These are phyloP conservation scores for Colletotrichum paranaense DNA, from an alignment of 2,329 filamentous ascomycete genomes.

Conservation along the genomic window DNA sequence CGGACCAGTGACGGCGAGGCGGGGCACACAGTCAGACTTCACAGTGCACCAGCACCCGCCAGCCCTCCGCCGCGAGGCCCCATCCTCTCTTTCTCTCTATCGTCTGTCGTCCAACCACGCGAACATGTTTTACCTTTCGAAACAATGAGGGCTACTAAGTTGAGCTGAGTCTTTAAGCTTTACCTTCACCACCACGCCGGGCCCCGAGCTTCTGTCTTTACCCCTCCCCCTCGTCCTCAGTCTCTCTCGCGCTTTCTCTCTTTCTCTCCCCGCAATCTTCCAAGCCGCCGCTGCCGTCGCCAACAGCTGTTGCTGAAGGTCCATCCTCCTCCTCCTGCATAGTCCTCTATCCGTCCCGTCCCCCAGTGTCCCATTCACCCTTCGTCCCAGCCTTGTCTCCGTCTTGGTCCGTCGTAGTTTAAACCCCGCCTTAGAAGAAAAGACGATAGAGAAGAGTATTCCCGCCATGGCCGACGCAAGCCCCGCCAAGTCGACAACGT, in stretches of 20 bases:
- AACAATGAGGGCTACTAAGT: constrained; percentile 24
- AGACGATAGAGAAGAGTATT: not conserved
- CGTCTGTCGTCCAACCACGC: constrained; percentile 20
- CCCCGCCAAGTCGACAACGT: constrained; percentile 43
- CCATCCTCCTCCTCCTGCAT: not conserved
- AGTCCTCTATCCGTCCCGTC: not conserved
- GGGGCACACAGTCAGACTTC: constrained; percentile 24
- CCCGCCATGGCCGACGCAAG: constrained; percentile 46
- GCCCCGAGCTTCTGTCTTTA: constrained; percentile 9
- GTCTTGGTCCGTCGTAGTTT: not conserved
- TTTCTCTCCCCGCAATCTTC: not conserved
- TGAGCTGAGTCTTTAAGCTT: constrained; percentile 16
- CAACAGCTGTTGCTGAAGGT: constrained; percentile 9
- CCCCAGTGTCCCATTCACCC: not conserved
- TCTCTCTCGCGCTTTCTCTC: too few species aligned
- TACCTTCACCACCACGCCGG: constrained; percentile 19
- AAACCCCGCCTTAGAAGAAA: constrained; percentile 6
- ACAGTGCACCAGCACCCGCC: constrained; percentile 19
- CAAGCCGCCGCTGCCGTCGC: not conserved
- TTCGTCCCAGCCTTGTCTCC: not conserved
- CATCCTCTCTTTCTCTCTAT: not conserved
- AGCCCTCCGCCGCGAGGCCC: constrained; percentile 6
- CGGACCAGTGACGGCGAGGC: constrained; percentile 33
- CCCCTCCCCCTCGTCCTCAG: not conserved
- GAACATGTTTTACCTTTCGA: constrained; percentile 26